phyloP scores from a whole-genome alignment of 768 basidiomycete genomes.

The Tephrocybe sp. region DNA sequence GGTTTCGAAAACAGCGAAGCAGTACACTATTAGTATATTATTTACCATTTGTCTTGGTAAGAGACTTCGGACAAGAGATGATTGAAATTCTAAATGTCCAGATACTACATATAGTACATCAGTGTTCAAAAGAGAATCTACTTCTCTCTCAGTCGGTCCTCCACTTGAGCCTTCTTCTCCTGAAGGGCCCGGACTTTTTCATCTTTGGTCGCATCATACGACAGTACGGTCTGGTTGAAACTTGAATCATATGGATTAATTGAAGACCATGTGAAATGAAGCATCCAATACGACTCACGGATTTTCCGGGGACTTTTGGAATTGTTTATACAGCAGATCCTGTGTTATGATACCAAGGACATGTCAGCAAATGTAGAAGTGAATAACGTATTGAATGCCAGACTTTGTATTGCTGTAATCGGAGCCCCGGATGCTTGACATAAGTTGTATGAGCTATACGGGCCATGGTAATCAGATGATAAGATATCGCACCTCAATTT shows the following conservation, averaged over 20 bases:
- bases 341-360: conserved; percentile 24
- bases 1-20: neutral
- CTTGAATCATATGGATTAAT: conserved; percentile 31
- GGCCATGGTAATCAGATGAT: neutral
- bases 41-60: conserved; percentile 3
- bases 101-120: neutral
- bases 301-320: conserved; percentile 96
- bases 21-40: neutral
- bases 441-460: neutral
- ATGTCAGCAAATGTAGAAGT: conserved; percentile 2
- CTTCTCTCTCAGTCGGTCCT: conserved; percentile 60
- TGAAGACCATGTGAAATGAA: neutral
- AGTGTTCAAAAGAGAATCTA: neutral
- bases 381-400: neutral
- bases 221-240: conserved; percentile 78
- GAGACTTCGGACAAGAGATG: neutral
- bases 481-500: conserved; percentile 56
- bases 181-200: conserved; percentile 77
- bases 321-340: conserved; percentile 89
- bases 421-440: conserved; percentile 78
- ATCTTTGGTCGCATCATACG: conserved; percentile 87
- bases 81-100: neutral
- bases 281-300: conserved; percentile 52
- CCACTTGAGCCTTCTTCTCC: conserved; percentile 60
- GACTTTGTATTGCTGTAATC: conserved; percentile 88